Evolutionary conservation across 2,329 filamentous ascomycete genomes (phyloP).

Genomic region (Trichoderma sp.): DNA sequence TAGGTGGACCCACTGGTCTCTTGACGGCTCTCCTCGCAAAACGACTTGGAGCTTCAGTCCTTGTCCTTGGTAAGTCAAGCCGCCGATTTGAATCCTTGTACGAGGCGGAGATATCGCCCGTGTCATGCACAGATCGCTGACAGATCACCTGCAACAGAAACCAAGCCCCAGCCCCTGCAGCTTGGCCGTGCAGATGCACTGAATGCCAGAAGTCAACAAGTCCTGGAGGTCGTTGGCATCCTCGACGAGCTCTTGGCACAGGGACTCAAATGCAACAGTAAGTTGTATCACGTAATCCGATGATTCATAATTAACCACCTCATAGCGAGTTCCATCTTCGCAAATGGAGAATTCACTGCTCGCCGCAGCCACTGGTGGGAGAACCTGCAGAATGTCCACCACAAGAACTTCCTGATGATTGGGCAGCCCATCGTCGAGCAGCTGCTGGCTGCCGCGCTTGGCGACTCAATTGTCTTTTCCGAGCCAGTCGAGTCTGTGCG

Average conservation of each 20-base stretch:
- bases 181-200: slow-evolving; percentile 51
- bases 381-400: slow-evolving; percentile 45
- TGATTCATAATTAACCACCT: not conserved
- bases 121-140: too few relatives aligned
- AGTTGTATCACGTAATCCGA: slow-evolving; percentile 24
- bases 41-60: slow-evolving; percentile 44
- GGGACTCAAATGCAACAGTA: slow-evolving; percentile 54
- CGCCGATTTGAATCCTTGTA: not conserved
- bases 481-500: slow-evolving; percentile 48
- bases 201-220: slow-evolving; percentile 52
- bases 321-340: slow-evolving; percentile 50
- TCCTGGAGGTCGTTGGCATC: slow-evolving; percentile 48
- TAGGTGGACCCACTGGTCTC: slow-evolving; percentile 38
- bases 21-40: slow-evolving; percentile 43
- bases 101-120: too few relatives aligned
- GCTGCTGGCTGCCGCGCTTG: slow-evolving; percentile 40
- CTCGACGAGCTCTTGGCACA: slow-evolving; percentile 44
- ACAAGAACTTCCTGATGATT: slow-evolving; percentile 54
- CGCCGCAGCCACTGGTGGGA: slow-evolving; percentile 53
- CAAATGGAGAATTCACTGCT: slow-evolving; percentile 49
- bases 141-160: slow-evolving; percentile 35
- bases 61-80: slow-evolving; percentile 40
- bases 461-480: slow-evolving; percentile 38
- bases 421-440: slow-evolving; percentile 50
- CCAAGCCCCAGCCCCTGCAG: slow-evolving; percentile 42